Percentiles rank a stretch among this genome's conserved stretches.
Conservation (phyloP, 768 basidiomycete species). For the Pholiota conissans region DNA sequence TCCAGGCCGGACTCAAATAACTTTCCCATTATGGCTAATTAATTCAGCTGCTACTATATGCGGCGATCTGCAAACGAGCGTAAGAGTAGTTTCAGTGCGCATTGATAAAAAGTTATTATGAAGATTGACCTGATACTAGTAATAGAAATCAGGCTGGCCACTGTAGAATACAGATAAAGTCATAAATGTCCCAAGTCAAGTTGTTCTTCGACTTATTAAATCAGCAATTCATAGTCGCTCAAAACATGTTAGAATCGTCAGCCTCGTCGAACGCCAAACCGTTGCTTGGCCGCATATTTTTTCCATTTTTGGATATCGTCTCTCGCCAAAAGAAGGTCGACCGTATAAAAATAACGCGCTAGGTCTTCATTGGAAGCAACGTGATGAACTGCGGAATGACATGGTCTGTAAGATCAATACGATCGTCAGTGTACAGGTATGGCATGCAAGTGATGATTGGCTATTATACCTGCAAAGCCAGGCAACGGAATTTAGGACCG, state of each 20-base stretch:
- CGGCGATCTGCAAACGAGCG: not conserved
- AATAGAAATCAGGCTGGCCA: too few relatives aligned
- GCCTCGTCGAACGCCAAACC: slow-evolving; percentile 27
- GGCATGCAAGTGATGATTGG: not conserved
- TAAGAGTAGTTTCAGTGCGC: too few relatives aligned
- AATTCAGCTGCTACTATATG: not conserved
- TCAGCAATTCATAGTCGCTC: too few relatives aligned
- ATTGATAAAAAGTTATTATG: too few relatives aligned
- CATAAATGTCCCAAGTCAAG: too few relatives aligned
- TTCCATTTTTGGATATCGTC: slow-evolving; percentile 60
- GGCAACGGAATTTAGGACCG: slow-evolving; percentile 55
- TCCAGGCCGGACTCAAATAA: too few relatives aligned
- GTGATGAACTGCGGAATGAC: slow-evolving; percentile 43
- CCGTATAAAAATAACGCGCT: slow-evolving; percentile 48
- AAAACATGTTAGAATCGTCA: not conserved
- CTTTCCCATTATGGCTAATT: not conserved
- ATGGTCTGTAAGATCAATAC: slow-evolving; percentile 37
- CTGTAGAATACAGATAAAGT: too few relatives aligned
- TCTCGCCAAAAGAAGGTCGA: slow-evolving; percentile 46
- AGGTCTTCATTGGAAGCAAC: slow-evolving; percentile 52
- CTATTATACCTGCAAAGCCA: slow-evolving; percentile 53
- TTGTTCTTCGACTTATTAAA: too few relatives aligned
- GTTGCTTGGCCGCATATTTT: slow-evolving; percentile 50
- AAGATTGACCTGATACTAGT: too few relatives aligned
- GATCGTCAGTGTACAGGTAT: not conserved